Evolutionary conservation across 2,329 filamentous ascomycete genomes (phyloP).

Genomic region (Venturia carpophila): DNA sequence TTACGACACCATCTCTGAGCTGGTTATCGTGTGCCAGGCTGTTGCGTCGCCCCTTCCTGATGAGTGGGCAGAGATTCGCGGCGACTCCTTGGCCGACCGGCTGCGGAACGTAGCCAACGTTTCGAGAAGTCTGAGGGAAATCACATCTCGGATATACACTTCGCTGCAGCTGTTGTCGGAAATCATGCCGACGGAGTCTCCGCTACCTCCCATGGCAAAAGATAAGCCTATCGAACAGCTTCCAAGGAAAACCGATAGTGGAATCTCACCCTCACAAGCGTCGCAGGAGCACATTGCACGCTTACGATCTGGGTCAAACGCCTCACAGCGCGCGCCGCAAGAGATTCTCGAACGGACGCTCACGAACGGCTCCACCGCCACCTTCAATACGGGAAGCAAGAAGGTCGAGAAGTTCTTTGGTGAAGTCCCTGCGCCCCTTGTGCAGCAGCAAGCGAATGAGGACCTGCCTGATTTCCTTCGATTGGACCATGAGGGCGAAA

Average conservation of each 20-base stretch:
- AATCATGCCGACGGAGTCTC: constrained; percentile 43
- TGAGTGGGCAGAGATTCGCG: constrained; percentile 90
- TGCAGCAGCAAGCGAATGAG: constrained; percentile 42
- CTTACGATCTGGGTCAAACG: constrained; percentile 15
- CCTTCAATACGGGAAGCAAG: constrained; percentile 38
- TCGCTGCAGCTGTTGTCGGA: constrained; percentile 82
- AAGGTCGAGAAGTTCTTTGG: constrained; percentile 47
- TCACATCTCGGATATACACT: constrained; percentile 79
- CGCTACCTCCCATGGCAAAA: constrained; percentile 5
- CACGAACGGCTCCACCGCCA: constrained; percentile 26
- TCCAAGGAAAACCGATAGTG: constrained; percentile 16
- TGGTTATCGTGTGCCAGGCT: constrained; percentile 79
- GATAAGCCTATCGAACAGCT: constrained; percentile 12
- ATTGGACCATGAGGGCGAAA: constrained; percentile 80
- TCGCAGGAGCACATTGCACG: constrained; percentile 9
- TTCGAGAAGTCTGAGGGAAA: constrained; percentile 73
- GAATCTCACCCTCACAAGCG: constrained; percentile 11
- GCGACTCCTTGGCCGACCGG: constrained; percentile 80
- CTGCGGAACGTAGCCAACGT: constrained; percentile 72
- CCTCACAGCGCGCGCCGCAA: neutral
- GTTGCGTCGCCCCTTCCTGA: constrained; percentile 88
- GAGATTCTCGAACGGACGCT: constrained; percentile 12
- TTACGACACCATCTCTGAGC: constrained; percentile 87
- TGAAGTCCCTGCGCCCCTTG: constrained; percentile 37
- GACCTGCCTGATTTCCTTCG: constrained; percentile 77